These are phyloP conservation scores for Arachnopeziza araneosa DNA, from an alignment of 2,329 filamentous ascomycete species.

Conservation along the genomic window DNA sequence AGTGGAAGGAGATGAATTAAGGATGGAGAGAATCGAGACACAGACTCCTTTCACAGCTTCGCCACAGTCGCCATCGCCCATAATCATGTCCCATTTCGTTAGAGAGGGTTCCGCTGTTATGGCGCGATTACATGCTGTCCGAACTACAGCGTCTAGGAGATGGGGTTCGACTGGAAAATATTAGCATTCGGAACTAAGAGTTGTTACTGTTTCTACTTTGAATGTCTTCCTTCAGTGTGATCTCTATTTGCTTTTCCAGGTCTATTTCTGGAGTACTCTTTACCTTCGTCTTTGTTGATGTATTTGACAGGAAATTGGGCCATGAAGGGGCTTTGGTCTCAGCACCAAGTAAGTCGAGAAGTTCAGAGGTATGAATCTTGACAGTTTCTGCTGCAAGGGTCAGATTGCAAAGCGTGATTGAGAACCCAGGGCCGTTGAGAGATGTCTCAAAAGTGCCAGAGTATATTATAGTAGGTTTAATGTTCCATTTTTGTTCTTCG, in stretches of 20 bases:
- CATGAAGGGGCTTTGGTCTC: slow-evolving; percentile 41
- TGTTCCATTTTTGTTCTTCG: slow-evolving; percentile 38
- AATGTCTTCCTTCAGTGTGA: slow-evolving; percentile 19
- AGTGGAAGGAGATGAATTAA: not conserved
- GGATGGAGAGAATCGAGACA: not conserved
- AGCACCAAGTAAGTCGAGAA: slow-evolving; percentile 43
- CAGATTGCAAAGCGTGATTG: slow-evolving; percentile 48
- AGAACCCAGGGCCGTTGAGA: slow-evolving; percentile 51
- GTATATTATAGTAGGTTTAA: slow-evolving; percentile 42
- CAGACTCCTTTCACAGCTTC: slow-evolving; percentile 17
- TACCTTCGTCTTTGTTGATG: slow-evolving; percentile 14
- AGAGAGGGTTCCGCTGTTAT: slow-evolving; percentile 43
- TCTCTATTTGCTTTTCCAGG: slow-evolving; percentile 14
- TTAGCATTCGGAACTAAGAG: not conserved
- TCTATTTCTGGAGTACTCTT: slow-evolving; percentile 12
- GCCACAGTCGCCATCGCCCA: slow-evolving; percentile 33
- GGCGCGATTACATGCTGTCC: slow-evolving; percentile 30
- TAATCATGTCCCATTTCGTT: slow-evolving; percentile 43
- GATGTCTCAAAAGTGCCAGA: slow-evolving; percentile 46
- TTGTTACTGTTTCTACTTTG: slow-evolving; percentile 6
- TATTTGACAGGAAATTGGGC: slow-evolving; percentile 25
- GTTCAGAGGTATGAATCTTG: slow-evolving; percentile 27
- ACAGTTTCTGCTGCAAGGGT: slow-evolving; percentile 29
- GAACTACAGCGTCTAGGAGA: slow-evolving; percentile 10
- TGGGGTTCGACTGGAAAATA: not conserved